Evolutionary conservation across 129 eudicot species (phyloP), one percentile per base, ranked within the genome.

Genomic region (Artemisia tridentata): DNA sequence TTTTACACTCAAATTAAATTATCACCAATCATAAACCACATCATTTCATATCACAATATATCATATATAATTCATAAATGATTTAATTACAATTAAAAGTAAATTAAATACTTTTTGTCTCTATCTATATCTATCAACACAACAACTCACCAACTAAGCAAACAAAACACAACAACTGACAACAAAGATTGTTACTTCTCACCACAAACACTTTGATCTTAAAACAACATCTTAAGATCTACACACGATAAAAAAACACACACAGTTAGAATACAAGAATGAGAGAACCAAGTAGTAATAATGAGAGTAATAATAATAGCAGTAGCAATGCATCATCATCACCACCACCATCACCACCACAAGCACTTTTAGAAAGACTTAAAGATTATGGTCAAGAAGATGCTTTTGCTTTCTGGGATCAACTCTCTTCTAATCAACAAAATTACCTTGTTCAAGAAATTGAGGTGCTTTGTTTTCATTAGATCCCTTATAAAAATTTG

Each of bases 331-430:
- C 71, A 29, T 66, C 85, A 11, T 67, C 87, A 13, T 91, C 97
- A n/a, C 96, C 99, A 5, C 85, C 77, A 20, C 80, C 80, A 18
- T 63, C 86, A 8, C 96, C 97, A 25, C 99, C 99, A 9, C 97
- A 85, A 21, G 81, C 84, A 0, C 74, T 95, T 65, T 82, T 95
- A 3, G 99, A 95, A 78, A 72, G 99, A 47, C 93, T 95, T 81
- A 95, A 95, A 81, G 99, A 95, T 83, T 95, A 95, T 74, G 97
- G 97, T 27, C 97, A 95, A 70, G 99, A 95, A 84, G 93, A 95
- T 34, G 91, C 75, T 23, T 90, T 95, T 82, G 87, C 97, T 54
- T 87, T 88, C 62, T 95, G 99, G 99, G 96, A 88, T 52, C 89
- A 95, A 70, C 95, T 95, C 68, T 88, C 99, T 10, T 62, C 84